A percentile compares a stretch with the other conserved stretches of the same genome.
These are phyloP conservation scores for Ceratocystis harringtonii DNA, from an alignment of 2,329 filamentous ascomycete genomes.

Conservation along the genomic window DNA sequence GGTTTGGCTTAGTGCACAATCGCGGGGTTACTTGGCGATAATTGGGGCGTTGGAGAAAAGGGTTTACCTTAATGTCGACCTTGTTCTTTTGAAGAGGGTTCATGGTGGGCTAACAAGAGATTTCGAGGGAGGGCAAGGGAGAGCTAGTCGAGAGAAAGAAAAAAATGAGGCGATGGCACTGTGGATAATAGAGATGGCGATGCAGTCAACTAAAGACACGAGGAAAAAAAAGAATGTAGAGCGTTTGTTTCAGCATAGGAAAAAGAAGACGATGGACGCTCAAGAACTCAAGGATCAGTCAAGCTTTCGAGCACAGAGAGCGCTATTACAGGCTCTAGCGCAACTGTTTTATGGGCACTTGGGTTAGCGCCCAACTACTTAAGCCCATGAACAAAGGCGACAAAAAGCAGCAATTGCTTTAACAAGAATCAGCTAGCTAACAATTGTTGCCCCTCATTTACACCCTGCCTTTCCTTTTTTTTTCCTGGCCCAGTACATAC, in stretches of 20 bases:
- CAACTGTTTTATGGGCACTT: not conserved
- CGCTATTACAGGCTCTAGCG: not conserved
- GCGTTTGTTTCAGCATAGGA: not conserved
- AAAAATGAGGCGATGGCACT: not conserved
- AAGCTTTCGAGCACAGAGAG: not conserved
- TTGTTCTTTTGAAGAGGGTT: slow-evolving; percentile 98
- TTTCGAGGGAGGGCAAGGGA: not conserved
- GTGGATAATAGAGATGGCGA: not conserved
- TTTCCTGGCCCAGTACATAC: not conserved
- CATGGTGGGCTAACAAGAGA: slow-evolving; percentile 35
- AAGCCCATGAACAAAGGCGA: not conserved
- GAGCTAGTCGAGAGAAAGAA: no score
- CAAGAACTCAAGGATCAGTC: not conserved
- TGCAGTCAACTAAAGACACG: not conserved
- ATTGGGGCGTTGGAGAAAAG: not conserved
- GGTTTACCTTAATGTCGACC: slow-evolving; percentile 80
- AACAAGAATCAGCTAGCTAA: no score
- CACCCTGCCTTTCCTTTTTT: not conserved
- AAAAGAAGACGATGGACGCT: not conserved
- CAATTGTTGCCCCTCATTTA: no score
- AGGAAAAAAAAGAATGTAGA: slow-evolving; percentile 3
- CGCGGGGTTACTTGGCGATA: slow-evolving; percentile 3
- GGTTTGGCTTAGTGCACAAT: slow-evolving; percentile 7
- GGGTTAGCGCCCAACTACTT: not conserved
- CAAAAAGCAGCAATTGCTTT: no score